Base-by-base conservation (phyloP, 2,329 filamentous ascomycete genomes). In the Ramularia collo-cygni region DNA sequence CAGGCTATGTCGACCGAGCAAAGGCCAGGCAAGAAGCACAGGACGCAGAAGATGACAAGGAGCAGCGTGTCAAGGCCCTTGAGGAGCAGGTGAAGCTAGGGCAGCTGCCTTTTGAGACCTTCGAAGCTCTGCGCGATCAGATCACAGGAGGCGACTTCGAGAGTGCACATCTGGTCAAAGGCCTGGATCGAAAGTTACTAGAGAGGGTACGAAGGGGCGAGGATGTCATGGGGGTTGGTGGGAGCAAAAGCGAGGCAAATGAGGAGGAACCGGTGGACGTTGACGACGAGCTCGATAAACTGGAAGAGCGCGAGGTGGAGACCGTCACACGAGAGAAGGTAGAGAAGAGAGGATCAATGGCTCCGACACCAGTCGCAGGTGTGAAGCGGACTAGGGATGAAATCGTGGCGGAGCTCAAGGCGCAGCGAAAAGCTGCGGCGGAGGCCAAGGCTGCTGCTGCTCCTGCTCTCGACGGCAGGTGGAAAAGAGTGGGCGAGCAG, bases 121-220 rank as follows among this genome's bases (percentile, higher is more conserved):
- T 93, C 60, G 81, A 90, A 54, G 79, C 75, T 53, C 63, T 90
- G 28, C 72, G 83, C 24, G 76, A 76, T 47, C 76, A 93, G 52
- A 86, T 95, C 40, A 70, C 86, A 1, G 89, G 88, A 3, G 90
- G 89, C 6, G 84, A 94, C 60, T 65, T 89, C 15, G 70, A 70
- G 10, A 86, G 79, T 53, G 94, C 88, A 10, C 87, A 95, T 70
- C 65, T 95, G 50, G 82, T 96, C 34, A 96, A 95, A 59, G 92
- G 92, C 0, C 65, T 98, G 35, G 92, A 98, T 64, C 84, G 87
- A 60, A 83, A 84, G 61, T 68, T 96, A 9, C 67, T 89, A 18
- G 77, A 84, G 60, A 72, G 80, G 50, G 73, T 84, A 44, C 74
- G 75, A 44, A 74, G 72, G 40, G 85, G 83, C 28, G 84, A 88